Conservation (phyloP, 1,284 basidiomycete species). For the Termitomyces sp. region DNA sequence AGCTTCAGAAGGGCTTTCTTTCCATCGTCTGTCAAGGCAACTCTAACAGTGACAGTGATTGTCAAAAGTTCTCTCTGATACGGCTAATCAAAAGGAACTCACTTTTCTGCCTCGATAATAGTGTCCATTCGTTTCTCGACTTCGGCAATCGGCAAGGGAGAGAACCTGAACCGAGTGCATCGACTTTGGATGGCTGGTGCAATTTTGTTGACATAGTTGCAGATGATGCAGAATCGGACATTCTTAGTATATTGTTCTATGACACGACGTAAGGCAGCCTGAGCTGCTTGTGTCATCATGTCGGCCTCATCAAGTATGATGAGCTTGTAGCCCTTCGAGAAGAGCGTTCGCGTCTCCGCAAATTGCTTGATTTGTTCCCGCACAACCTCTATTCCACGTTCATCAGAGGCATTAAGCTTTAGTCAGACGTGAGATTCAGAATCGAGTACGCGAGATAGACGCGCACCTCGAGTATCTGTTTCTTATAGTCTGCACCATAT, state of each 20-base stretch:
- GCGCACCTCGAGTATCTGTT: conserved; percentile 91
- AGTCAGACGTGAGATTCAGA: conserved; percentile 3
- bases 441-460: neutral
- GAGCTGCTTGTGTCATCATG: conserved; percentile 99
- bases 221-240: conserved; percentile 98
- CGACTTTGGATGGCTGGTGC: conserved; percentile 97
- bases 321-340: conserved; percentile 92
- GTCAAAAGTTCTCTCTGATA: neutral
- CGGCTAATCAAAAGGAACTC: conserved; percentile 22
- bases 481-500: conserved; percentile 79
- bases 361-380: conserved; percentile 99
- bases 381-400: conserved; percentile 97
- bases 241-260: conserved; percentile 99
- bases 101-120: conserved; percentile 88
- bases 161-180: conserved; percentile 96
- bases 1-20: conserved; percentile 88
- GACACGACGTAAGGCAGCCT: conserved; percentile 92
- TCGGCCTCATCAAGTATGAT: conserved; percentile 99
- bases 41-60: conserved; percentile 43
- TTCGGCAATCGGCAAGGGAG: conserved; percentile 85
- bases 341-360: conserved; percentile 90
- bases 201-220: conserved; percentile 99
- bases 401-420: conserved; percentile 94
- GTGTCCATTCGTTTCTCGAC: conserved; percentile 78
- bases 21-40: conserved; percentile 84